Percentiles rank a stretch among this genome's conserved stretches.
phyloP scores from a whole-genome alignment of 352 stramenopile species.

The Elongisporangium undulatum region DNA sequence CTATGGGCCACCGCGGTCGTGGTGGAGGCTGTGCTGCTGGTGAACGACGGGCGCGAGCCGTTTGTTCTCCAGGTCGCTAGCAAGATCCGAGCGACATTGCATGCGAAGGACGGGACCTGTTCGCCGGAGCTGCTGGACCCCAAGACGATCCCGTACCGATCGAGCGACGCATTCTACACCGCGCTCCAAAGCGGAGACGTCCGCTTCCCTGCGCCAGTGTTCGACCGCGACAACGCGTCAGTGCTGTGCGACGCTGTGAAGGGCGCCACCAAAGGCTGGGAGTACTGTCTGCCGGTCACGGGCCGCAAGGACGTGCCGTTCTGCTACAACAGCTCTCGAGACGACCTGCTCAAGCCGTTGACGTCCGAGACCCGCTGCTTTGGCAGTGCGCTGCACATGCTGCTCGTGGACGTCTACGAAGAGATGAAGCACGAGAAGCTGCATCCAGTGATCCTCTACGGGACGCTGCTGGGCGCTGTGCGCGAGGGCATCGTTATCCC shows the following conservation, averaged over 20 bases:
- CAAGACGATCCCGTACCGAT: too few relatives aligned
- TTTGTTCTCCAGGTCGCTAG: too few relatives aligned
- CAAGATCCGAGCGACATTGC: too few relatives aligned
- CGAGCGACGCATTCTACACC: too few relatives aligned
- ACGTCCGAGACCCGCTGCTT: slow-evolving; percentile 10
- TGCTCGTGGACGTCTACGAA: slow-evolving; percentile 29
- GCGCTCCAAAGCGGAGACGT: too few relatives aligned
- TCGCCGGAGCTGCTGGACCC: too few relatives aligned
- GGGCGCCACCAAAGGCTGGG: slow-evolving; percentile 9
- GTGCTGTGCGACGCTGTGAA: slow-evolving; percentile 13
- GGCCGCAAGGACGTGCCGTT: slow-evolving; percentile 17
- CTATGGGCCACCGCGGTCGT: too few relatives aligned
- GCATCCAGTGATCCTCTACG: slow-evolving; percentile 20
- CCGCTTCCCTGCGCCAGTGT: slow-evolving; percentile 5
- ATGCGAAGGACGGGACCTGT: too few relatives aligned
- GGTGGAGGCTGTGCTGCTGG: too few relatives aligned
- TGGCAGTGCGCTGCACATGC: slow-evolving; percentile 28
- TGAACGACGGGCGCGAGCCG: too few relatives aligned
- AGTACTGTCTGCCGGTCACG: slow-evolving; percentile 30
- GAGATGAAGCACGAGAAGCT: slow-evolving; percentile 9
- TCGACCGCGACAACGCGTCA: slow-evolving; percentile 12
- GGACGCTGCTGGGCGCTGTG: slow-evolving; percentile 33
- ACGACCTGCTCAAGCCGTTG: slow-evolving; percentile 15
- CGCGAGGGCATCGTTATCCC: slow-evolving; percentile 29
- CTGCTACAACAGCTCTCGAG: slow-evolving; percentile 16